Conservation (phyloP, 73 alveolate species). For the Paramecium sonneborni region DNA sequence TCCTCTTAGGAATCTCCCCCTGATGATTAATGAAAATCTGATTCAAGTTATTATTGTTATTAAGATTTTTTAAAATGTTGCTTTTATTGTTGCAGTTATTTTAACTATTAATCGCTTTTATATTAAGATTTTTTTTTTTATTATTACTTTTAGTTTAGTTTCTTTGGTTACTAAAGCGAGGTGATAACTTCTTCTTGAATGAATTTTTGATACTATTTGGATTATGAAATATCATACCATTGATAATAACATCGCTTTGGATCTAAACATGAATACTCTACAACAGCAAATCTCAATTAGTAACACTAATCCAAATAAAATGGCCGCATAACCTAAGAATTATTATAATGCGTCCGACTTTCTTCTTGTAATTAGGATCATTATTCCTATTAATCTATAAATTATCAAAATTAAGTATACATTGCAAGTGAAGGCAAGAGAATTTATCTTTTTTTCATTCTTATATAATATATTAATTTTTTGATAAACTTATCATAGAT, state of each 20-base stretch:
- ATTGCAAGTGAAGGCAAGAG: slow-evolving; percentile 8
- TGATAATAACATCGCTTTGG: slow-evolving; percentile 19
- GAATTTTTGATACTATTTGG: slow-evolving; percentile 15
- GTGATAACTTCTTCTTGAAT: slow-evolving; percentile 31
- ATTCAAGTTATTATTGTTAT: background rate
- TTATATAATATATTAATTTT: background rate
- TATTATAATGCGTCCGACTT: background rate
- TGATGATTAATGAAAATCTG: background rate
- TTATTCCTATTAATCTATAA: background rate
- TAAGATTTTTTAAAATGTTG: background rate
- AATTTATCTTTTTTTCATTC: slow-evolving; percentile 8
- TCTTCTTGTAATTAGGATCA: background rate
- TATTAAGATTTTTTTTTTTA: background rate
- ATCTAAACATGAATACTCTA: background rate
- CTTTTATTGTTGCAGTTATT: background rate
- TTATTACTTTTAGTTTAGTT: background rate
- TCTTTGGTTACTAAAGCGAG: background rate
- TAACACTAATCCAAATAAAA: background rate
- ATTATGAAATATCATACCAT: background rate
- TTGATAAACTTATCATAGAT: background rate
- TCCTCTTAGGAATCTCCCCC: background rate
- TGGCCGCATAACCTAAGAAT: background rate
- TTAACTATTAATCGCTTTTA: background rate
- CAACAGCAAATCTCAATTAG: background rate
- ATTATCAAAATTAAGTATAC: background rate